Percentiles rank a stretch among this genome's conserved stretches.
Evolutionary conservation across 1,284 basidiomycete species (phyloP).

Genomic region (Ceratobasidium papillatum): DNA sequence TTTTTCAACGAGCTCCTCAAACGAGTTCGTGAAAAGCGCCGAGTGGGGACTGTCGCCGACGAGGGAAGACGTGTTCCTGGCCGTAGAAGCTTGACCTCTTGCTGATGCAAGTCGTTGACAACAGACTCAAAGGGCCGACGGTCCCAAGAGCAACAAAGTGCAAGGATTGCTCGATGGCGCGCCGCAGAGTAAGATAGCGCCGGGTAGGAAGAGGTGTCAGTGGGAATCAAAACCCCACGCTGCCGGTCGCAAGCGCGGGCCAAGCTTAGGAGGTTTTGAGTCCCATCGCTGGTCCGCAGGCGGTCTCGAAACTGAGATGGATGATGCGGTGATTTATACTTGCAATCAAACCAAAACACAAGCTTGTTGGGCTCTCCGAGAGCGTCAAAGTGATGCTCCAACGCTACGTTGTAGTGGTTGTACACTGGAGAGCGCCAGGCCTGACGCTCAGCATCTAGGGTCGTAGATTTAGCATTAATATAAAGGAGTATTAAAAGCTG

Average conservation of each 20-base stretch:
- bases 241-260: slow-evolving; percentile 4
- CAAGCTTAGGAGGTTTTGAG: neutral
- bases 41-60: neutral
- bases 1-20: slow-evolving; percentile 1
- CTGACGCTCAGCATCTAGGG: neutral
- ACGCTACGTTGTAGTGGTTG: slow-evolving; percentile 11
- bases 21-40: neutral
- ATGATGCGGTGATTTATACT: slow-evolving; percentile 4
- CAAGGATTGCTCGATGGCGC: slow-evolving; percentile 3
- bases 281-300: slow-evolving; percentile 7
- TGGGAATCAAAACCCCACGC: neutral
- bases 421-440: slow-evolving; percentile 12
- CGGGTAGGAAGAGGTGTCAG: neutral
- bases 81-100: neutral
- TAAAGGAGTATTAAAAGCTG: neutral
- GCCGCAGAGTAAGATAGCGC: neutral
- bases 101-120: slow-evolving; percentile 1
- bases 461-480: neutral
- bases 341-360: slow-evolving; percentile 14
- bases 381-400: neutral
- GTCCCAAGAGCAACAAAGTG: slow-evolving; percentile 6
- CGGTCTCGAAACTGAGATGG: neutral
- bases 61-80: neutral
- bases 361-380: neutral
- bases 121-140: slow-evolving; percentile 24